Evolutionary conservation across 23 red algal genomes (phyloP), one percentile per base, ranked within the genome.

Genomic region (Gracilaria domingensis): DNA sequence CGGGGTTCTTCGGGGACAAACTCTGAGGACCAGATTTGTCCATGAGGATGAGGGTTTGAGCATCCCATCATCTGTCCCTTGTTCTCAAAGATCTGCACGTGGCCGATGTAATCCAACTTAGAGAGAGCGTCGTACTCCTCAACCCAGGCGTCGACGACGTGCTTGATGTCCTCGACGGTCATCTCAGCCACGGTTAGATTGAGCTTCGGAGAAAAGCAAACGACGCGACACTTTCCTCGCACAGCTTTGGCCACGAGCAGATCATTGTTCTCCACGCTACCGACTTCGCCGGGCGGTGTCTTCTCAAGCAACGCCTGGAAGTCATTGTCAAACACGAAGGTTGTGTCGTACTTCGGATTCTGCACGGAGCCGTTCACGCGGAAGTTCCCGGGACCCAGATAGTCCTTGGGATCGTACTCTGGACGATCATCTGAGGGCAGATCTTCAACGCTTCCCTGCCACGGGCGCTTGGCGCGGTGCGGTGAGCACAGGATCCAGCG

Each of bases 1-100:
- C 79, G 85, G 7, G 92, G 82, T 49, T 93, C 96, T 24, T 93
- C 86, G n/a, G 96, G 96, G 18, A 98, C 62, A 78, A 95, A 98
- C 88, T 88, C 82, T 21, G 93, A 94, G 20, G 78, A 76, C 96
- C 96, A 98, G 80, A 98, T 98, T 69, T 98, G 96, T 18, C 96
- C 93, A 37, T 98, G 96, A 55, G 96, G 96, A 82, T 98, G 96
- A 26, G 93, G 93, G 57, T 98, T 98, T 24, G 93, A 95, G 93
- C 96, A 98, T 35, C 96, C 96, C 96, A 98, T 98, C 81, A 93
- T 93, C 74, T 86, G 57, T 35, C 96, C 96, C 56, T 98, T 98
- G 83, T 98, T 98, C 91, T 98, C 96, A 79, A 98, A 98, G 48
- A 98, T 98, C 70, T 98, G 96, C 40, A 98, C 93, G 71, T 98